Evolutionary conservation across 768 basidiomycete species (phyloP).

Genomic region (Artomyces pyxidatus): DNA sequence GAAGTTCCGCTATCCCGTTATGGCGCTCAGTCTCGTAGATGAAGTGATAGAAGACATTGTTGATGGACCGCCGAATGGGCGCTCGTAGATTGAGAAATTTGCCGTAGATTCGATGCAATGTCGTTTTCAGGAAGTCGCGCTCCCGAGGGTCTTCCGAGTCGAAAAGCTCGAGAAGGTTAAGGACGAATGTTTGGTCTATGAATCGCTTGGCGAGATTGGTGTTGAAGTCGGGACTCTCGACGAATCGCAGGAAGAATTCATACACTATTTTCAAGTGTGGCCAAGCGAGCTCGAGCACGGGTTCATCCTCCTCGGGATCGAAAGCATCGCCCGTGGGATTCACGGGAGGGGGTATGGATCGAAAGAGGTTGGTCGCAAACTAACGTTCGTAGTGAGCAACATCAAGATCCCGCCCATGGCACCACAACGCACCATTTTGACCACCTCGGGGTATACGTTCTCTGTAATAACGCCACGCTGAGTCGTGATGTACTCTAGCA

Average conservation of each 20-base stretch:
- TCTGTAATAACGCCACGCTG: slow-evolving; percentile 96
- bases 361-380: slow-evolving; percentile 98
- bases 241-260: slow-evolving; percentile 98
- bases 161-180: slow-evolving; percentile 95
- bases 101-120: slow-evolving; percentile 97
- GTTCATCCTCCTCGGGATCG: slow-evolving; percentile 99
- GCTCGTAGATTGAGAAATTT: slow-evolving; percentile 98
- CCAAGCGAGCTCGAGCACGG: slow-evolving; percentile 98
- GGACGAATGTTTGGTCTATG: slow-evolving; percentile 92
- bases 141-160: slow-evolving; percentile 98
- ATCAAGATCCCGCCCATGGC: slow-evolving; percentile 5
- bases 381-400: slow-evolving; percentile 24
- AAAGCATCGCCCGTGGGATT: slow-evolving; percentile 98
- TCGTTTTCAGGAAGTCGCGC: slow-evolving; percentile 98
- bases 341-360: slow-evolving; percentile 98
- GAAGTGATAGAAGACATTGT: slow-evolving; percentile 99
- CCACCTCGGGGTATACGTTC: slow-evolving; percentile 96
- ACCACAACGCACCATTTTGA: slow-evolving; percentile 74
- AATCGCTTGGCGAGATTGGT: slow-evolving; percentile 96
- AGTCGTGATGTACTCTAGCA: slow-evolving; percentile 98
- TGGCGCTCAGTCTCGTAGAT: slow-evolving; percentile 98
- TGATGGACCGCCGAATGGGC: slow-evolving; percentile 97
- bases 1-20: slow-evolving; percentile 96
- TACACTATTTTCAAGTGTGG: slow-evolving; percentile 99
- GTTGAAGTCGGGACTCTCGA: slow-evolving; percentile 97